Evolutionary conservation across 108 stramenopile genomes (phyloP).

Genomic region (Nitzschia palea): DNA sequence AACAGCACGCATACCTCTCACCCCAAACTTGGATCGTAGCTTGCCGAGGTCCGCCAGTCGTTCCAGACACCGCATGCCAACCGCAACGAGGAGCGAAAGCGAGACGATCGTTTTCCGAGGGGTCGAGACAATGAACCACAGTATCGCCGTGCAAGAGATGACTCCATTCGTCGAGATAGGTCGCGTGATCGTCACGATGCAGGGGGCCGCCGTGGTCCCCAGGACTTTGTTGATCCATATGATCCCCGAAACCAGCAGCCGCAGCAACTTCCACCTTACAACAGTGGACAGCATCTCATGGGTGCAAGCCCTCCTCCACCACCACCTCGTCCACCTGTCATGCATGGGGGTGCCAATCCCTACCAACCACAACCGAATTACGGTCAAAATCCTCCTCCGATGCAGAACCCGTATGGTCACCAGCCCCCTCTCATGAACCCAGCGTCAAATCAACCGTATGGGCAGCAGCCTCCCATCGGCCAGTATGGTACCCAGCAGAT

Average conservation of each 20-base stretch:
- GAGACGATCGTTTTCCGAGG: slow-evolving; percentile 6
- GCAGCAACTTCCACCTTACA: slow-evolving; percentile 18
- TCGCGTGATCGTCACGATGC: slow-evolving; percentile 30
- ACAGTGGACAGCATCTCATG: neutral
- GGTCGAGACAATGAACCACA: slow-evolving; percentile 19
- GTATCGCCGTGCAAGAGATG: slow-evolving; percentile 25
- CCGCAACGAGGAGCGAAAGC: neutral
- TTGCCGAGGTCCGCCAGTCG: slow-evolving; percentile 12
- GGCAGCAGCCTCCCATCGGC: neutral
- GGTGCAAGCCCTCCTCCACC: slow-evolving; percentile 39
- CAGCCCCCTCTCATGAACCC: slow-evolving; percentile 12
- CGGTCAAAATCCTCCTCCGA: neutral
- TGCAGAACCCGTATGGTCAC: slow-evolving; percentile 23
- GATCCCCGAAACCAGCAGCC: slow-evolving; percentile 12
- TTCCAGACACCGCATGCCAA: neutral
- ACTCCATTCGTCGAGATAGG: slow-evolving; percentile 31
- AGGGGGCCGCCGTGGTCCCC: slow-evolving; percentile 3
- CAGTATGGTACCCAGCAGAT: neutral
- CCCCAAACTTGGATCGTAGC: too few species aligned
- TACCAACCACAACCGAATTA: slow-evolving; percentile 1
- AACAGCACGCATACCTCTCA: too few species aligned
- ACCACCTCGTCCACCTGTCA: slow-evolving; percentile 24
- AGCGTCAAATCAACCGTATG: slow-evolving; percentile 10
- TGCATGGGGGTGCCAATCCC: slow-evolving; percentile 13
- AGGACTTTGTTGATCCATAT: slow-evolving; percentile 7